Evolutionary conservation across 345 rosid genomes (phyloP).

Genomic region (Moringa oleifera): DNA sequence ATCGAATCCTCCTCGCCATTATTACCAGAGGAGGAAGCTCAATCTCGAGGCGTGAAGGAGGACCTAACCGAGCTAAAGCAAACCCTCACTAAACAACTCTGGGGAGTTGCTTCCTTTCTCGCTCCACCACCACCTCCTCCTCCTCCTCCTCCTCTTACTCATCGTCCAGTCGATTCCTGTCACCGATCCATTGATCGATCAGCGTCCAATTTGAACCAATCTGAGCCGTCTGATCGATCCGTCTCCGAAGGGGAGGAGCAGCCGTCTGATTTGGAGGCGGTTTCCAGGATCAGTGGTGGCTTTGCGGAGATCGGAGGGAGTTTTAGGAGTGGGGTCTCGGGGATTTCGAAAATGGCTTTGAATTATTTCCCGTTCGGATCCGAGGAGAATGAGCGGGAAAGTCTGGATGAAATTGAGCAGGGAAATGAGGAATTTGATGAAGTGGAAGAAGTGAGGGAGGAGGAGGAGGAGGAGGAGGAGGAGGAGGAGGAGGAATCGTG

Average conservation of each 20-base stretch:
- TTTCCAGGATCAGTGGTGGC: slow-evolving; percentile 26
- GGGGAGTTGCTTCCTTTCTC: slow-evolving; percentile 94
- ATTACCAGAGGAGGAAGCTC: slow-evolving; percentile 31
- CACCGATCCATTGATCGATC: slow-evolving; percentile 21
- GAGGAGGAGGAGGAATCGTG: slow-evolving; percentile 30
- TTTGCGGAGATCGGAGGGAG: slow-evolving; percentile 46
- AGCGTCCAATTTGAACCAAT: slow-evolving; percentile 12
- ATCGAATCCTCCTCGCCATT: slow-evolving; percentile 11
- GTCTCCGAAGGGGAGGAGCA: slow-evolving; percentile 25
- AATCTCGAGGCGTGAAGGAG: slow-evolving; percentile 76
- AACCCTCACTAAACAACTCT: slow-evolving; percentile 66
- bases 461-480: slow-evolving; percentile 18
- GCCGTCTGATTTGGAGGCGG: slow-evolving; percentile 24
- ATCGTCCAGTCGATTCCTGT: slow-evolving; percentile 19
- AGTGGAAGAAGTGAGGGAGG: slow-evolving; percentile 27
- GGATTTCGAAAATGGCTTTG: slow-evolving; percentile 41
- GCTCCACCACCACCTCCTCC: slow-evolving; percentile 48
- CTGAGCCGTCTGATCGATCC: slow-evolving; percentile 10
- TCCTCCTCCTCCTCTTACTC: slow-evolving; percentile 10
- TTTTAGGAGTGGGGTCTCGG: slow-evolving; percentile 35
- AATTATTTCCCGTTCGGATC: slow-evolving; percentile 40
- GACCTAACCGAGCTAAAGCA: slow-evolving; percentile 73
- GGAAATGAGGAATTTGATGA: slow-evolving; percentile 17
- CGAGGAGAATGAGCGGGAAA: slow-evolving; percentile 19
- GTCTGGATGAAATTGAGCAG: slow-evolving; percentile 15